These are phyloP conservation scores for Pseudopithomyces maydicus DNA, from an alignment of 2,329 filamentous ascomycete genomes.

Conservation along the genomic window DNA sequence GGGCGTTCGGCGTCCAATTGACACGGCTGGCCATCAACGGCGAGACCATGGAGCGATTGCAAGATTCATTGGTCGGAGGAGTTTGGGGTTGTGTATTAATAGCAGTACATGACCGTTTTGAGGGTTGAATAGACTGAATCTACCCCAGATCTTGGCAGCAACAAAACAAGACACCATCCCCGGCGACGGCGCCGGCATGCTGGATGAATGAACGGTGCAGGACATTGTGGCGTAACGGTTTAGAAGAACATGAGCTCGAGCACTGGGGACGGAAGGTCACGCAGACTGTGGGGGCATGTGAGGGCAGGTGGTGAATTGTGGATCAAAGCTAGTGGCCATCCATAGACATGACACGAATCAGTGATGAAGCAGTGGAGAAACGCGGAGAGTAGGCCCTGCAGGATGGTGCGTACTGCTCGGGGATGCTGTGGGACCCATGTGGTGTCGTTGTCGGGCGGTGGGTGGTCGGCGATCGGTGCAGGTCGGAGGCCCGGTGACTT, in stretches of 20 bases:
- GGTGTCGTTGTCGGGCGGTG: no score
- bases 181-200: neutral
- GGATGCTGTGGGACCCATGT: no score
- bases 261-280: neutral
- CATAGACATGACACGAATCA: no score
- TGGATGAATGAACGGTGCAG: neutral
- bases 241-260: neutral
- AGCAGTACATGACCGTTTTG: slow-evolving; percentile 20
- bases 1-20: neutral
- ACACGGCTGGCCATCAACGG: neutral
- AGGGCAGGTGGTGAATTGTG: neutral
- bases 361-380: no score
- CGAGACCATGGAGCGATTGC: neutral
- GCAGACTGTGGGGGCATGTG: neutral
- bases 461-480: no score
- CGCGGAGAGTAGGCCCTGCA: no score
- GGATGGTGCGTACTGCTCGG: no score
- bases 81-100: slow-evolving; percentile 17
- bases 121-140: slow-evolving; percentile 39
- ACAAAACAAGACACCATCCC: neutral
- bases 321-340: neutral
- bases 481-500: no score
- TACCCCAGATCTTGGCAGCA: slow-evolving; percentile 24
- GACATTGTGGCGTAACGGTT: neutral
- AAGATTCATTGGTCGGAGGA: slow-evolving; percentile 12